Evolutionary conservation across 371 early-diverging fungal species (phyloP), one percentile per base, ranked within the genome.

Genomic region (Coemansia sp.): DNA sequence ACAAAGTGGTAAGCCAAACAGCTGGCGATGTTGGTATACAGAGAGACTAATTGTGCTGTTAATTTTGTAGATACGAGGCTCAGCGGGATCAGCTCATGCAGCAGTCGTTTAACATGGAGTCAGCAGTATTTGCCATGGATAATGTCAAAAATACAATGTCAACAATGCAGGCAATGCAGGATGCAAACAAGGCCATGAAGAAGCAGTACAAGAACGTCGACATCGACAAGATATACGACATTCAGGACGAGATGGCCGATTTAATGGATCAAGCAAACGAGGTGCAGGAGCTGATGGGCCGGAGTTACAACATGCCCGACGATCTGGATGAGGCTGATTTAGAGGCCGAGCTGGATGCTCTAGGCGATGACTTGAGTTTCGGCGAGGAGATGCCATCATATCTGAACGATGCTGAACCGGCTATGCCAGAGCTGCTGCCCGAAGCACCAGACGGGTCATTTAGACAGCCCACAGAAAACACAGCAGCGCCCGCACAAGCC

Each of bases 241-340:
- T 97, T 64, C 97, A 96, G 86, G 97, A 97, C 70, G 98, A 98
- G 67, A 92, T 97, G 92, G 94, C 94, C 59, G 98, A 98, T 69
- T 81, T 97, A 62, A 79, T 98, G 80, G 95, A 96, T 42, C 90
- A 90, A 71, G 93, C 97, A 11, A 95, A 93, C 79, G 98, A 97
- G 69, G 84, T 98, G 14, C 97, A 98, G 81, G 97, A 98, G 79
- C 83, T 91, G 16, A 75, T 98, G 64, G 93, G 93, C 14, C 82
- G 95, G 64, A 89, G 92, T 10, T 97, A 97, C 79, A 90, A 89
- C 26, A 68, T 95, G 16, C 97, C 98, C 5, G 97, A 96, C 40
- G 96, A 95, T 59, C 79, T 98, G 60, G 95, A 98, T 63, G 98
- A 97, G 65, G 91, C 85, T n/a, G 97, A 98, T 57, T 79, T 98